Conservation (phyloP, 805 yeast genomes). For the Candida tammaniensis region DNA sequence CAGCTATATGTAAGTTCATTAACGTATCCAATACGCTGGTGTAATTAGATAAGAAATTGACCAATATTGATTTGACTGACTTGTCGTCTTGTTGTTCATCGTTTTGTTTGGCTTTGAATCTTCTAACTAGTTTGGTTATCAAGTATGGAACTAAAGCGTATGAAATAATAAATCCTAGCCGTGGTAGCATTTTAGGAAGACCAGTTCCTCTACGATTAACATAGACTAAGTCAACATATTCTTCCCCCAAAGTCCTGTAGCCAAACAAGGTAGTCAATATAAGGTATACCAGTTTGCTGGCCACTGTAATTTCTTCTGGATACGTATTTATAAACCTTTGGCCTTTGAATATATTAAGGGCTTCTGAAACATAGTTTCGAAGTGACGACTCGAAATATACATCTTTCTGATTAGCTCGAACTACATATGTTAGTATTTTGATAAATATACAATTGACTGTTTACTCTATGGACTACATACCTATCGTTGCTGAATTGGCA, state of each 20-base stretch:
- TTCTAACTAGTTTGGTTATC: constrained; percentile 29
- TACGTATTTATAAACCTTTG: constrained; percentile 64
- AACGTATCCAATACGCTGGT: constrained; percentile 49
- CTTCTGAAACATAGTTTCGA: constrained; percentile 53
- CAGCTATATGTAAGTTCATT: constrained; percentile 69
- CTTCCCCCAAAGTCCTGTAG: constrained; percentile 87
- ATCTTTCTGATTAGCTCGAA: constrained; percentile 90
- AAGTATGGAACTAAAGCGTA: constrained; percentile 65
- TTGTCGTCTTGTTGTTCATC: constrained; percentile 8
- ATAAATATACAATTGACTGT: not conserved
- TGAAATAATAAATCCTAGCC: constrained; percentile 57
- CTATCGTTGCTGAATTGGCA: constrained; percentile 86
- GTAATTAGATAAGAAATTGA: constrained; percentile 34
- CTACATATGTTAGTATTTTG: constrained; percentile 35
- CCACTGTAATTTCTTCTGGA: constrained; percentile 57
- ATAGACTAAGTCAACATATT: constrained; percentile 79
- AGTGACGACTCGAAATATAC: constrained; percentile 61
- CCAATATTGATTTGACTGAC: constrained; percentile 12
- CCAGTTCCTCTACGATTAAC: constrained; percentile 52
- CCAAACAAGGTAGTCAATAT: constrained; percentile 72
- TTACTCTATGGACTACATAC: constrained; percentile 37
- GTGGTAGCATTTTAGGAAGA: constrained; percentile 44
- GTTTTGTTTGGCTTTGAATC: constrained; percentile 16
- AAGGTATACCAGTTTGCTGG: constrained; percentile 63
- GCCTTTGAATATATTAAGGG: constrained; percentile 53